A percentile compares a stretch with the other conserved stretches of the same genome.
phyloP scores from a whole-genome alignment of 2,329 filamentous ascomycete species.

The Sporothrix pallida region DNA sequence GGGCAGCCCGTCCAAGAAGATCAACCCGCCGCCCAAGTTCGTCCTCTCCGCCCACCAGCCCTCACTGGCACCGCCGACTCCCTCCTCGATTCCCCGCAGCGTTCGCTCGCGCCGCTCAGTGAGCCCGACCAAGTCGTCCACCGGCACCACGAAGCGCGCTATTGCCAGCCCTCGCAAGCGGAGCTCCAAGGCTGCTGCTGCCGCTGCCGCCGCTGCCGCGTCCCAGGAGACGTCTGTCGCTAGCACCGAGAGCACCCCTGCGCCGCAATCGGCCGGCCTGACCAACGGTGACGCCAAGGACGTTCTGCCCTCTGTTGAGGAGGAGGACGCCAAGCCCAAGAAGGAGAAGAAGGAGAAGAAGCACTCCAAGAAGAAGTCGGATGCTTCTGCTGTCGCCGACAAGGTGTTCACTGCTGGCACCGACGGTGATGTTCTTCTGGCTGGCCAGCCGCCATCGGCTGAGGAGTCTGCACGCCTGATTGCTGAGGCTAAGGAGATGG shows the following conservation, averaged over 20 bases:
- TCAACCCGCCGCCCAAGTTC: conserved; percentile 81
- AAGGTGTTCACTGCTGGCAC: conserved; percentile 35
- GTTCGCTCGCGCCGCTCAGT: conserved; percentile 61
- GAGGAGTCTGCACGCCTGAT: conserved; percentile 85
- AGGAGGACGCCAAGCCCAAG: conserved; percentile 52
- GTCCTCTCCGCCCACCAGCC: conserved; percentile 48
- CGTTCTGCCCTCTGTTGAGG: conserved; percentile 58
- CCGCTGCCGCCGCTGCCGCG: conserved; percentile 35
- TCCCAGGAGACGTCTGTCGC: conserved; percentile 46
- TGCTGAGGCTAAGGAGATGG: conserved; percentile 85
- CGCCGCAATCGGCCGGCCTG: conserved; percentile 40
- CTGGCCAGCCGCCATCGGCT: conserved; percentile 71
- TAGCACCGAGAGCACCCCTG: conserved; percentile 39
- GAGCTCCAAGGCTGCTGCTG: conserved; percentile 48
- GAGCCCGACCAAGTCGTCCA: conserved; percentile 59
- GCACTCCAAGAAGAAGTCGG: conserved; percentile 62
- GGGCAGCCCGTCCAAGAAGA: conserved; percentile 72
- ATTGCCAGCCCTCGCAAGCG: conserved; percentile 63
- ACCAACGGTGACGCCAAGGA: conserved; percentile 51
- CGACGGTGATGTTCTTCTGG: conserved; percentile 72
- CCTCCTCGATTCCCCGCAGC: conserved; percentile 52
- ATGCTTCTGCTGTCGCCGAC: conserved; percentile 51
- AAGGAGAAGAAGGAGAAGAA: conserved; percentile 47
- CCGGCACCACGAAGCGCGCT: conserved; percentile 45
- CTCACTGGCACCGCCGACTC: conserved; percentile 57